These are phyloP conservation scores for Hymenochaete sp. DNA, from an alignment of 1,284 basidiomycete genomes.

Conservation along the genomic window DNA sequence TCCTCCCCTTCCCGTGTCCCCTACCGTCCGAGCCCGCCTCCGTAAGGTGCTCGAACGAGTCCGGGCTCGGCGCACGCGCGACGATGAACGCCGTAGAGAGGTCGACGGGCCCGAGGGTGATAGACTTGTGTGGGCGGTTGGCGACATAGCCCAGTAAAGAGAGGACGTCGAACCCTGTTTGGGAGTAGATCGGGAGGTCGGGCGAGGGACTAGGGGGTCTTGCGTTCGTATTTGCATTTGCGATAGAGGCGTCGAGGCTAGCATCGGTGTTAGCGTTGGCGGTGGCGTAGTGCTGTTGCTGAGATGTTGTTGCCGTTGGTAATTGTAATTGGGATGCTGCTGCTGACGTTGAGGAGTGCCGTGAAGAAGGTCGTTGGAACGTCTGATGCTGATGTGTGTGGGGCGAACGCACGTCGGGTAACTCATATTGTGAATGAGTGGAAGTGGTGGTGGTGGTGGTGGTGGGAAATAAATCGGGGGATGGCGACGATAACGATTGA, in stretches of 20 bases:
- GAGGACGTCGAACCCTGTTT: constrained; percentile 86
- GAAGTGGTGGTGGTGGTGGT: no score
- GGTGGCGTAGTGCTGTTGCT: background rate
- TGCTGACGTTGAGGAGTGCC: background rate
- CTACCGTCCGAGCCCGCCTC: no score
- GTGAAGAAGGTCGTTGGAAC: background rate
- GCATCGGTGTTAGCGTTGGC: background rate
- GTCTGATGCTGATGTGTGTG: background rate
- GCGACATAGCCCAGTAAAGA: constrained; percentile 74
- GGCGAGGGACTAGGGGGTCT: background rate
- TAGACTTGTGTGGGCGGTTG: constrained; percentile 64
- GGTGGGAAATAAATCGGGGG: no score
- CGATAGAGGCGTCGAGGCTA: background rate
- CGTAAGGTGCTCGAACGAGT: no score
- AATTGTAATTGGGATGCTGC: constrained; percentile 11
- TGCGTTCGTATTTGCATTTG: background rate
- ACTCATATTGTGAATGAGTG: no score
- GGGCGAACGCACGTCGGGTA: no score
- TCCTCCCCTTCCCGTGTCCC: no score
- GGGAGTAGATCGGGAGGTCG: constrained; percentile 64
- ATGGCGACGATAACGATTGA: no score
- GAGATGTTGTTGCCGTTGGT: background rate
- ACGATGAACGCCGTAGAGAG: constrained; percentile 86
- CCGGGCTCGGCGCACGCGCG: constrained; percentile 72
- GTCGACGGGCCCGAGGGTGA: constrained; percentile 85